phyloP scores from a whole-genome alignment of 129 eudicot genomes.

The Arctium lappa region DNA sequence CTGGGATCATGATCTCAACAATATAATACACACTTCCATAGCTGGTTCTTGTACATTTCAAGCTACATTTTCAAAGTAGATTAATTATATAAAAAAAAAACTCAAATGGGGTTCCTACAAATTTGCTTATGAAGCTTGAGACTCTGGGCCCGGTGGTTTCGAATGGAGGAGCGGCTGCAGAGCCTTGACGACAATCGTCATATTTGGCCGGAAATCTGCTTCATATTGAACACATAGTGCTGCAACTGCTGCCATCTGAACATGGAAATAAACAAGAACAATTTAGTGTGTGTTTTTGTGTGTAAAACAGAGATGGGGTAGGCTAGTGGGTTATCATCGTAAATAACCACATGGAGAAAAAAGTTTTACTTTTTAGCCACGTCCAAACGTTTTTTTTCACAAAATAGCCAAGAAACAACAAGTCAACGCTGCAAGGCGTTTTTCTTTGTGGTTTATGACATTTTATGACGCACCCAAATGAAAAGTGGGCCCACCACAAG shows the following conservation, averaged over 20 bases:
- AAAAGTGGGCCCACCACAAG: neutral
- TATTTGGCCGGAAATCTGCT: conserved; percentile 96
- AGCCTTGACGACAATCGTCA: conserved; percentile 97
- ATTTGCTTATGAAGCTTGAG: conserved; percentile 38
- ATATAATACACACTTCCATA: conserved; percentile 13
- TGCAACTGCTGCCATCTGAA: conserved; percentile 97
- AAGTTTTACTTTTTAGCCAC: neutral
- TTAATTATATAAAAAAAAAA: neutral
- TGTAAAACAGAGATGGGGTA: neutral
- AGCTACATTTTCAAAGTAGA: conserved; percentile 21
- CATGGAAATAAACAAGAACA: conserved; percentile 9
- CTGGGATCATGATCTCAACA: conserved; percentile 11
- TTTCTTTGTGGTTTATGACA: neutral
- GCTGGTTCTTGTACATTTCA: conserved; percentile 23
- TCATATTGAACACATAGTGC: conserved; percentile 96
- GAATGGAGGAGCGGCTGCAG: conserved; percentile 85
- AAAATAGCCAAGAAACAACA: neutral
- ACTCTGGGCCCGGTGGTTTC: conserved; percentile 64
- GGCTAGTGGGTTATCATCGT: neutral
- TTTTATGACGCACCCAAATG: neutral
- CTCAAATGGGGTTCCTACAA: conserved; percentile 14
- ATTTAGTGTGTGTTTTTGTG: neutral
- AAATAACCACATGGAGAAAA: neutral
- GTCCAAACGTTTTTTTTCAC: neutral
- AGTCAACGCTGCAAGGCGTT: neutral